Conservation (phyloP, 371 early-diverging fungal species). For the Rhizopus microsporus region DNA sequence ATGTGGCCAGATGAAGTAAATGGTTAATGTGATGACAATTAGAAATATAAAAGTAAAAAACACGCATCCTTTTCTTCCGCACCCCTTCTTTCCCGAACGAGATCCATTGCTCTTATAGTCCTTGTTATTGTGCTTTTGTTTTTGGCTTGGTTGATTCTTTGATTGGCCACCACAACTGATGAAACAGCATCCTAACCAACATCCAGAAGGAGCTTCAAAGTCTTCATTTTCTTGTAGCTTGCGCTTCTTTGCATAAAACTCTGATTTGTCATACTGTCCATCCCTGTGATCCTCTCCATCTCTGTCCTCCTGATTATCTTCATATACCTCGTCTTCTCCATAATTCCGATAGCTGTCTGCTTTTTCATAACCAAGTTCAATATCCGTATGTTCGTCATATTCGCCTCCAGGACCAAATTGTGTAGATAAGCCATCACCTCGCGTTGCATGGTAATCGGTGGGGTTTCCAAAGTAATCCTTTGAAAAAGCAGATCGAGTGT, state of each 20-base stretch:
- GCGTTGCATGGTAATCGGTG: constrained; percentile 11
- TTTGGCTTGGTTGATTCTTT: constrained; percentile 8
- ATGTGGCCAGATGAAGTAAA: constrained; percentile 44
- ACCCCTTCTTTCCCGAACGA: constrained; percentile 16
- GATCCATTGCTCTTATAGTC: constrained; percentile 13
- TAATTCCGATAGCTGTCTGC: not conserved
- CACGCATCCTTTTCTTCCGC: constrained; percentile 39
- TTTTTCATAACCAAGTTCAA: constrained; percentile 3
- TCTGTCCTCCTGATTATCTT: constrained; percentile 6
- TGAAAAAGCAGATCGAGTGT: constrained; percentile 10
- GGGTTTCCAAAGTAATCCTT: constrained; percentile 11
- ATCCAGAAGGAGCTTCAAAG: constrained; percentile 13
- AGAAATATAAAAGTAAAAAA: constrained; percentile 34
- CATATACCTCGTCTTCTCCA: constrained; percentile 7
- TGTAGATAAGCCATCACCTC: constrained; percentile 17
- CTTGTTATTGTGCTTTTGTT: constrained; percentile 15
- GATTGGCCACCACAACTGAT: constrained; percentile 31
- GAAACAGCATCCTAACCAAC: constrained; percentile 48
- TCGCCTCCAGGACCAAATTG: constrained; percentile 3
- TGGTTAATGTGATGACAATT: constrained; percentile 22
- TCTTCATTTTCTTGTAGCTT: constrained; percentile 9
- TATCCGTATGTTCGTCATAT: constrained; percentile 18
- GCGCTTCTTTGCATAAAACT: not conserved
- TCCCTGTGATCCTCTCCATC: constrained; percentile 5
- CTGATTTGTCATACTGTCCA: constrained; percentile 5